phyloP scores from a whole-genome alignment of 768 basidiomycete species.

The Grammothele lineata region DNA sequence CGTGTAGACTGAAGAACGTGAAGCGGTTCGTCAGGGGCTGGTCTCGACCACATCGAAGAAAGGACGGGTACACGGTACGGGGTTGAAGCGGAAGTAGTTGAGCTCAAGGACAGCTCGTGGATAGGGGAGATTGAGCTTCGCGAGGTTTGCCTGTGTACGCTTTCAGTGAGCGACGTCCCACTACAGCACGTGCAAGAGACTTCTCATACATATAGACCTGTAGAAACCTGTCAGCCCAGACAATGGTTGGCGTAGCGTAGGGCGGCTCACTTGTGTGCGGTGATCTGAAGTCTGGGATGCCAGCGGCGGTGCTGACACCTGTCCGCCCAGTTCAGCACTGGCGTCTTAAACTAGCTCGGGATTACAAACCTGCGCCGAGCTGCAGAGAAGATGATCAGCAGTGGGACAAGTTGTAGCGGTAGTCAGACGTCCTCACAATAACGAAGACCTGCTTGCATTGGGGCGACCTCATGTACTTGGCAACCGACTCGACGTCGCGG shows the following conservation, averaged over 20 bases:
- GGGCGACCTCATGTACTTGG: slow-evolving; percentile 65
- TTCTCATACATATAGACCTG: slow-evolving; percentile 27
- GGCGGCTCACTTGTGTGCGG: slow-evolving; percentile 34
- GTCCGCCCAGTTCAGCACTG: not conserved
- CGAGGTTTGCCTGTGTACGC: slow-evolving; percentile 60
- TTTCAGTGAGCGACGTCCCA: not conserved
- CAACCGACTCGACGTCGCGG: slow-evolving; percentile 43
- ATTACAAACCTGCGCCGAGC: slow-evolving; percentile 61
- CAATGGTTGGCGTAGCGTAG: not conserved
- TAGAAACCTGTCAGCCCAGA: not conserved
- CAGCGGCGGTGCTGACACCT: slow-evolving; percentile 39
- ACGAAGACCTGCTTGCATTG: slow-evolving; percentile 65
- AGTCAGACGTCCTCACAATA: slow-evolving; percentile 49
- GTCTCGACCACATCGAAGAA: not conserved
- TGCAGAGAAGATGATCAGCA: slow-evolving; percentile 19
- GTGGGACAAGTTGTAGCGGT: too few relatives aligned
- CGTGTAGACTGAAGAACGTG: slow-evolving; percentile 57
- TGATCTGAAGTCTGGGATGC: slow-evolving; percentile 51
- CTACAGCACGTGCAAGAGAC: too few relatives aligned
- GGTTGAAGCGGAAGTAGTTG: slow-evolving; percentile 74
- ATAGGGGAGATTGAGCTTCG: slow-evolving; percentile 75
- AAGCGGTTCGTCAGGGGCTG: not conserved
- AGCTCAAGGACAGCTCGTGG: slow-evolving; percentile 97
- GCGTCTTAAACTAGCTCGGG: too few relatives aligned
- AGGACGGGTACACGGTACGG: slow-evolving; percentile 62